Evolutionary conservation across 108 stramenopile species (phyloP).

Genomic region (Nannochloropsis salina): DNA sequence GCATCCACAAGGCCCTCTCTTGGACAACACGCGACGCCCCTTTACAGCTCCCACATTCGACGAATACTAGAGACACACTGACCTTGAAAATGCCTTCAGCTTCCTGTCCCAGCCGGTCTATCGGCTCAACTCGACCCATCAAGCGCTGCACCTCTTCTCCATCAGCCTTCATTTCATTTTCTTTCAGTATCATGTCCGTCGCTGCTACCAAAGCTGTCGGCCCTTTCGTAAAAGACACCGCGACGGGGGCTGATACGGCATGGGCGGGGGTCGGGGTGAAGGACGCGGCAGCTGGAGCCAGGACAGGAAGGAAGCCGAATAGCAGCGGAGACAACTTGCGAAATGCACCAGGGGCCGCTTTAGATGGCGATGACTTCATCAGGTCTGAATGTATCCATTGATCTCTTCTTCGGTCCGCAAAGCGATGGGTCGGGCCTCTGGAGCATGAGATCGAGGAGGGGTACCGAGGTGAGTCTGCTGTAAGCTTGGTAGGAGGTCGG

Average conservation of each 20-base stretch:
- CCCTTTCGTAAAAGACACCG: too few species aligned
- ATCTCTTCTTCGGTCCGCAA: too few species aligned
- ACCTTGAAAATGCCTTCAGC: slow-evolving; percentile 13
- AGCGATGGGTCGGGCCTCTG: too few species aligned
- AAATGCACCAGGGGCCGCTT: not conserved
- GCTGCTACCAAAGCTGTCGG: not conserved
- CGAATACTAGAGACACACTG: not conserved
- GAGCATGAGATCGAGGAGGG: too few species aligned
- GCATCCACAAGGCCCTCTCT: too few species aligned
- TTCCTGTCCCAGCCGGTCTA: slow-evolving; percentile 9
- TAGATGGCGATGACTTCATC: too few species aligned
- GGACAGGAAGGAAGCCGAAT: not conserved
- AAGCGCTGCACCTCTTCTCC: not conserved
- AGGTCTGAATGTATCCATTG: too few species aligned
- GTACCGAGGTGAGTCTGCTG: too few species aligned
- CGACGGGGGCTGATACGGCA: too few species aligned
- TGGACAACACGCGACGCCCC: too few species aligned
- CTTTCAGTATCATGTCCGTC: not conserved
- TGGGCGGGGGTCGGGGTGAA: not conserved
- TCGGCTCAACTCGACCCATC: not conserved
- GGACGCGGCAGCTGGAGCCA: not conserved
- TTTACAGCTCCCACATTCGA: too few species aligned
- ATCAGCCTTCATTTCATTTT: not conserved
- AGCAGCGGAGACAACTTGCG: not conserved
- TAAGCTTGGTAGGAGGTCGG: too few species aligned